Evolutionary conservation across 2,329 filamentous ascomycete species (phyloP), one percentile per base, ranked within the genome.

Genomic region (Lithohypha guttulata): DNA sequence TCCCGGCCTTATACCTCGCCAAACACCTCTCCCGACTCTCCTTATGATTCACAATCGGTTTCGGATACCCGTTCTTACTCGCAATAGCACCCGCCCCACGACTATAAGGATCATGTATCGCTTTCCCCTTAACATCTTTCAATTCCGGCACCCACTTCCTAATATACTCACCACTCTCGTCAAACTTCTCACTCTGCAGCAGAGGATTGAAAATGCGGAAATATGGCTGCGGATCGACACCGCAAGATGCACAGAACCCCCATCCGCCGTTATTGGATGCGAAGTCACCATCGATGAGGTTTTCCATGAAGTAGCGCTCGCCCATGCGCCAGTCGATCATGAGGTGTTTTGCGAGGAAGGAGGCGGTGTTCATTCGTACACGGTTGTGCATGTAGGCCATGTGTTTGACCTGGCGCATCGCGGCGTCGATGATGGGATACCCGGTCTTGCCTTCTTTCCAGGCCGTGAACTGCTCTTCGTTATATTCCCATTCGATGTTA

Each of bases 171-270:
- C 85, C 87, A 0, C 80, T 66, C 0, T 71, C 65, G 55, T 94
- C 86, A 51, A 93, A 93, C 59, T 81, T 87, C 66, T 91, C 83
- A 50, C 81, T 84, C 64, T 94, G 86, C 13, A 84, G 62, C 30
- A 85, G 57, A 0, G 86, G 86, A 52, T 93, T 94, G 61, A 94
- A 94, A 36, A 94, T 82, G 5, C 85, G 72, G 47, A 94, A 94
- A 56, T 93, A 94, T 0, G 86, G 85, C 59, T 93, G 83, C 1
- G 84, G 82, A 57, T 93, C 84, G 5, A 86, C 82, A 1, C 84
- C 81, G 0, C 78, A 79, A 13, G 70, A 75, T 3, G 79, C 77
- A 17, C 69, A 60, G 48, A 79, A 79, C 0, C 75, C 77, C 76
- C 77, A 81, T 0, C 77, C 77, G 6, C 77, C 75, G 45, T 83